Evolutionary conservation across 495 filamentous ascomycete species (phyloP), one percentile per base, ranked within the genome.

Genomic region (Melanomma pulvis-pyrius): DNA sequence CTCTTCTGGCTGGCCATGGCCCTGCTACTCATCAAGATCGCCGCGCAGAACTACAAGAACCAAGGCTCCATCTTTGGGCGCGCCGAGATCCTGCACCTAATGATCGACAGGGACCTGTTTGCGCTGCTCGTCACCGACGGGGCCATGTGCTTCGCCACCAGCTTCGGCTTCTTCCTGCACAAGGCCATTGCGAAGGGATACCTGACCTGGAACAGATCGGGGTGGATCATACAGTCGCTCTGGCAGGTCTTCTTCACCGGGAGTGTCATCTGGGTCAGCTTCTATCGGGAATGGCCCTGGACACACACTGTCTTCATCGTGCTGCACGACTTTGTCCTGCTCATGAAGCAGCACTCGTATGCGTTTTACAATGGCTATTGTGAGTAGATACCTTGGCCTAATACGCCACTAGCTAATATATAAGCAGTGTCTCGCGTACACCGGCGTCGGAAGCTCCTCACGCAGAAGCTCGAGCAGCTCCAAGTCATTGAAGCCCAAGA

Each of bases 301-400:
- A 88, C 90, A 29, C 88, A 84, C 71, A 83, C 82, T 24, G 82
- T 91, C 26, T 92, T 89, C 74, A 87, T 90, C 30, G 86, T 90
- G 2, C 77, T 92, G 49, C 89, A 92, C 69, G 83, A 82, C 17
- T 69, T 90, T 61, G 84, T 87, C 0, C 86, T 91, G 82, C 64
- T 91, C 50, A 92, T 92, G 89, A 92, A 92, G 75, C 87, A 88
- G 72, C 89, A 92, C 71, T 88, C 85, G 53, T 91, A 89, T 72
- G 82, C 85, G 1, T 89, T 88, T 62, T 92, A 90, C 73, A 92
- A 92, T 70, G 89, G 89, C 5, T 82, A 92, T 66, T 76, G 79
- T 80, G 71, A 65, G 76, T 74, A 49, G 15, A 21, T 44, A 7
- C 41, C 15, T 36, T 15, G 9, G 1, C 1, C 11, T 19, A 0